A percentile compares a stretch with the other conserved stretches of the same genome.
phyloP scores from a whole-genome alignment of 2,329 filamentous ascomycete genomes.

The Epichloe festucae region DNA sequence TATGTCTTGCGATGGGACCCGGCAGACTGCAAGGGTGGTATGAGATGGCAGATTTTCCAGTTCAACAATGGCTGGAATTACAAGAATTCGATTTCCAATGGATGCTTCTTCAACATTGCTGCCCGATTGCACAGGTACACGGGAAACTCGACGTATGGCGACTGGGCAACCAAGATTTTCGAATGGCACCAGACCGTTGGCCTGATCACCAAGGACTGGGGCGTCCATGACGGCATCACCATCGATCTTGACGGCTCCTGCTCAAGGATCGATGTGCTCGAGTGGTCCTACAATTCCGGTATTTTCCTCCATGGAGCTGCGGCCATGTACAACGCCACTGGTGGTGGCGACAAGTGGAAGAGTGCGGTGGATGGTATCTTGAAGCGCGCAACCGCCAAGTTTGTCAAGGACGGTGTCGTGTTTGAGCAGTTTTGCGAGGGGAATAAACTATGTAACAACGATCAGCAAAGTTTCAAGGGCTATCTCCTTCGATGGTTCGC shows the following conservation, averaged over 20 bases:
- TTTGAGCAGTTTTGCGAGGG: slow-evolving; percentile 56
- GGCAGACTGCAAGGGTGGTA: slow-evolving; percentile 51
- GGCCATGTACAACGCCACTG: slow-evolving; percentile 51
- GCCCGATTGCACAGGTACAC: slow-evolving; percentile 67
- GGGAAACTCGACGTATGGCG: slow-evolving; percentile 61
- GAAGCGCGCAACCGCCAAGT: slow-evolving; percentile 34
- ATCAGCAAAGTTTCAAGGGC: slow-evolving; percentile 66
- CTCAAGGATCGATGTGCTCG: slow-evolving; percentile 38
- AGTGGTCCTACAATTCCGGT: slow-evolving; percentile 61
- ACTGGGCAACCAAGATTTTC: slow-evolving; percentile 62
- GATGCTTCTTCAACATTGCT: slow-evolving; percentile 56
- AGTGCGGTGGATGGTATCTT: slow-evolving; percentile 46
- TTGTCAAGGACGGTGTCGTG: slow-evolving; percentile 42
- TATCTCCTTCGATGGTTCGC: slow-evolving; percentile 58
- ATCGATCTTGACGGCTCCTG: slow-evolving; percentile 30
- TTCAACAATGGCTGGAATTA: slow-evolving; percentile 61
- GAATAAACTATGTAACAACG: slow-evolving; percentile 47
- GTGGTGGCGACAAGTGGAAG: slow-evolving; percentile 36
- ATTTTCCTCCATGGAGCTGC: slow-evolving; percentile 49
- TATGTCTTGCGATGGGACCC: slow-evolving; percentile 60
- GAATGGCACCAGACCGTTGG: slow-evolving; percentile 46
- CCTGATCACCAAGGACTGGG: slow-evolving; percentile 42
- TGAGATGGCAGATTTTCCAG: slow-evolving; percentile 77
- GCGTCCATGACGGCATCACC: slow-evolving; percentile 38
- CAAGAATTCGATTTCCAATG: slow-evolving; percentile 57